Conservation (phyloP, 352 stramenopile genomes). For the Pseudoperonospora humuli region DNA sequence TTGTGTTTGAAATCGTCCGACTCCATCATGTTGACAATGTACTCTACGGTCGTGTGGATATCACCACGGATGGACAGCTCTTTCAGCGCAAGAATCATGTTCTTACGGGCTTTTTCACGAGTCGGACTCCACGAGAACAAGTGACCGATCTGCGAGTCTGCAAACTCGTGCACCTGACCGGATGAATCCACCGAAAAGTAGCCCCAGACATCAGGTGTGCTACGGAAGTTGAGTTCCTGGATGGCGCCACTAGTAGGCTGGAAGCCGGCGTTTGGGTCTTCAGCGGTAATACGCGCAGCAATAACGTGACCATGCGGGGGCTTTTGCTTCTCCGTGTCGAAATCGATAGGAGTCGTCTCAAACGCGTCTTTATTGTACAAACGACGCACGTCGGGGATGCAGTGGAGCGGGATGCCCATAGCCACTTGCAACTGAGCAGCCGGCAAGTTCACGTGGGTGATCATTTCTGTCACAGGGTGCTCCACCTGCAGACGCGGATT, state of each 20-base stretch:
- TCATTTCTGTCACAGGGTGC: constrained; percentile 99
- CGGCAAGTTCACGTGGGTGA: constrained; percentile 96
- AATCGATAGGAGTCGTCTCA: constrained; percentile 93
- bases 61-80: constrained; percentile 99
- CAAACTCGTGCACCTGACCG: constrained; percentile 99
- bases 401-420: constrained; percentile 98
- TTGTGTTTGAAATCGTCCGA: constrained; percentile 98
- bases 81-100: constrained; percentile 97
- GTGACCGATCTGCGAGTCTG: constrained; percentile 99
- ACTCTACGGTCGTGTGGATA: constrained; percentile 99
- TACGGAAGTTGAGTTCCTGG: constrained; percentile 99
- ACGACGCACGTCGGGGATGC: constrained; percentile 97
- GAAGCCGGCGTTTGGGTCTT: constrained; percentile 99
- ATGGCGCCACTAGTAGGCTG: constrained; percentile 96
- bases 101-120: constrained; percentile 96
- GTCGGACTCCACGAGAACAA: constrained; percentile 96
- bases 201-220: constrained; percentile 98
- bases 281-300: constrained; percentile 97
- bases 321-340: constrained; percentile 82
- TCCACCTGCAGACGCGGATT: constrained; percentile 99
- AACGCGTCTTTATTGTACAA: constrained; percentile 95
- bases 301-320: constrained; percentile 94
- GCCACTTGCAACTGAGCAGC: constrained; percentile 96
- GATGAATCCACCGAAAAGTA: constrained; percentile 99
- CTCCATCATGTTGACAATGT: constrained; percentile 99